Base-by-base conservation (phyloP, 495 filamentous ascomycete species). In the Tetracladium setigerum region DNA sequence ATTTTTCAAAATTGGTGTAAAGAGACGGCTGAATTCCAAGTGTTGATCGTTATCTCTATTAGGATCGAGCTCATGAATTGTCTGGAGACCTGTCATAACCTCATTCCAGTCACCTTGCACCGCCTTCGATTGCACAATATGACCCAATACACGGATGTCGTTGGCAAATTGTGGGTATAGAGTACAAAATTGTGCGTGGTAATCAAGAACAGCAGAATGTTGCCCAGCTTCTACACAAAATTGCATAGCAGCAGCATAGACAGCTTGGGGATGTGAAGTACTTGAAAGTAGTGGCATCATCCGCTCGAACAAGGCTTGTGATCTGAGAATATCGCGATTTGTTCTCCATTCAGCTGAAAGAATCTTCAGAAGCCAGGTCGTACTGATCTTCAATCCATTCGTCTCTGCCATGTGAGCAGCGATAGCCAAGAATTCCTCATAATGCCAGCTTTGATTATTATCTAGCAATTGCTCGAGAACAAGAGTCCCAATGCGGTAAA, bases 41-140 rank as follows among this genome's bases (percentile, higher is more conserved):
- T 27, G 22, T 27, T 27, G 22, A n/a, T 57, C 36, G 11, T 49
- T 35, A 12, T 30, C 41, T 12, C 38, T 36, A 2, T 45, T 41
- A 33, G 39, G 9, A 17, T n/a, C 47, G 1, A 56, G 15, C 6
- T 45, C 4, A 4, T 50, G 46, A 63, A 73, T 70, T 6, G 41
- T 48, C 17, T 46, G 46, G 31, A 76, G 71, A 7, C 52, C 34
- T 13, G 54, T 43, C 16, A 62, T 56, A 10, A 72, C 72, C 4
- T 50, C 62, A 9, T 57, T 54, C 74, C 74, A 78, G 30, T 76
- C 64, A n/a, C 64, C 66, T 13, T 53, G 47, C 47, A 58, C 61
- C 4, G 74, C 74, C 31, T 63, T 50, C 10, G 56, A 52, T 12
- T 62, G 53, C 10, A 66, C 70, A 34, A 74, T 57, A 32, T 64